These are phyloP conservation scores for Macrocybe sp. DNA, from an alignment of 1,284 basidiomycete genomes.

Conservation along the genomic window DNA sequence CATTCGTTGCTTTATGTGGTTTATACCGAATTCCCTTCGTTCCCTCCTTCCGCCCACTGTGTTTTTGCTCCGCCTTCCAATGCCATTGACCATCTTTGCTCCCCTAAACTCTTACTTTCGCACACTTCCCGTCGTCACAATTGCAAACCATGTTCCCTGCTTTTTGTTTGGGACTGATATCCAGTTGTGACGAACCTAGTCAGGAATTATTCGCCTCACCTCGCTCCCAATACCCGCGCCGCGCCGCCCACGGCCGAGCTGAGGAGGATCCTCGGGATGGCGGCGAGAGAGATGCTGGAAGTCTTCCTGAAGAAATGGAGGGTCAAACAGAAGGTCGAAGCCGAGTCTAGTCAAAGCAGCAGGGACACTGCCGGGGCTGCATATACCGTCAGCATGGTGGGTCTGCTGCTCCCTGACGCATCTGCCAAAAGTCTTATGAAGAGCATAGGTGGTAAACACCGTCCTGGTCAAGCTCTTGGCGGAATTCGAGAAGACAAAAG, in stretches of 20 bases:
- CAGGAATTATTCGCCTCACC: slow-evolving; percentile 83
- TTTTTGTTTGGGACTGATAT: slow-evolving; percentile 49
- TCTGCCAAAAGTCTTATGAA: neutral
- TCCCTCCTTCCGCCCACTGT: slow-evolving; percentile 16
- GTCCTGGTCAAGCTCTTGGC: slow-evolving; percentile 74
- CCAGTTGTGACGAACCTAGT: slow-evolving; percentile 84
- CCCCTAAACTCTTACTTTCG: slow-evolving; percentile 17
- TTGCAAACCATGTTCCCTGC: too few species aligned
- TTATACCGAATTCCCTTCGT: slow-evolving; percentile 5
- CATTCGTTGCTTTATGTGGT: slow-evolving; percentile 13
- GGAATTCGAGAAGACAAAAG: slow-evolving; percentile 53
- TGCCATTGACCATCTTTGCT: slow-evolving; percentile 20
- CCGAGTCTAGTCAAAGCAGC: slow-evolving; percentile 14
- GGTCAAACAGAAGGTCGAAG: slow-evolving; percentile 23
- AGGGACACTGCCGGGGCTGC: slow-evolving; percentile 6
- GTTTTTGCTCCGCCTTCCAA: slow-evolving; percentile 18
- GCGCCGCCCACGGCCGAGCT: slow-evolving; percentile 69
- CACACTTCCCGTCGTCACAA: slow-evolving; percentile 18
- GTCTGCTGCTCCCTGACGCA: neutral
- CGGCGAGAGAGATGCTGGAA: slow-evolving; percentile 67
- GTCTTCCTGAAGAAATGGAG: slow-evolving; percentile 51
- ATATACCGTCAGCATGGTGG: slow-evolving; percentile 5
- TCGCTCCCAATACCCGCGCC: slow-evolving; percentile 63
- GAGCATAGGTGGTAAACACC: slow-evolving; percentile 71
- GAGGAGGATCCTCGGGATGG: slow-evolving; percentile 48